A percentile compares a stretch with the other conserved stretches of the same genome.
Conservation (phyloP, 345 rosid genomes). For the Microcos paniculata region DNA sequence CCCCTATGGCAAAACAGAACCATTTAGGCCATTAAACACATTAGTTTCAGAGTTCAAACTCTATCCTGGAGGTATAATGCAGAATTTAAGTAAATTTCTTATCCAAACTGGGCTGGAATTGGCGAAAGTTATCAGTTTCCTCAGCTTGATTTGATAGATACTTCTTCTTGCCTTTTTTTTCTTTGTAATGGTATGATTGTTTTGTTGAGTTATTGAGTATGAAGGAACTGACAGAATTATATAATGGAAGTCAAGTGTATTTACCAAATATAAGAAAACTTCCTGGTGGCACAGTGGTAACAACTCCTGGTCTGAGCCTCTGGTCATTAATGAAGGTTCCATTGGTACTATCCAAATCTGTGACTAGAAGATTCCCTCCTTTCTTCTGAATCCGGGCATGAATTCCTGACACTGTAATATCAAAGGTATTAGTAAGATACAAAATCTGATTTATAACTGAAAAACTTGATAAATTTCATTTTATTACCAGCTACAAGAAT, state of each 20-base stretch:
- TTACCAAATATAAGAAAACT: conserved; percentile 70
- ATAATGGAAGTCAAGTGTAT: background rate
- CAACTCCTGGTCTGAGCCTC: conserved; percentile 69
- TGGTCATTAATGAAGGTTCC: conserved; percentile 75
- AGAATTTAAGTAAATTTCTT: background rate
- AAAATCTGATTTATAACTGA: background rate
- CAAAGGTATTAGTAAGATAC: background rate
- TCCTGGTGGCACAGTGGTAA: conserved; percentile 50
- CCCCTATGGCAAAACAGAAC: conserved; percentile 43
- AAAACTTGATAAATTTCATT: background rate
- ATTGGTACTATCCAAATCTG: conserved; percentile 83
- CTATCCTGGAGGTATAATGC: background rate
- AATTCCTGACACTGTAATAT: conserved; percentile 61
- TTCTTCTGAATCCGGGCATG: conserved; percentile 79
- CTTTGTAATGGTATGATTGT: background rate
- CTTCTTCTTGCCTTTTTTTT: background rate
- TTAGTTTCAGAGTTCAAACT: background rate
- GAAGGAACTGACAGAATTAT: background rate
- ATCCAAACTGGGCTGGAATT: background rate
- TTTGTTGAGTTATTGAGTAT: background rate
- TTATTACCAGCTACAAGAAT: background rate
- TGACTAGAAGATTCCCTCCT: conserved; percentile 58
- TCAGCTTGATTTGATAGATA: background rate
- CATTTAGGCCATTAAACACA: background rate
- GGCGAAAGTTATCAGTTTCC: background rate